Conservation (phyloP, 1,139 yeast genomes). For the Schwanniomyces etchellsii region DNA sequence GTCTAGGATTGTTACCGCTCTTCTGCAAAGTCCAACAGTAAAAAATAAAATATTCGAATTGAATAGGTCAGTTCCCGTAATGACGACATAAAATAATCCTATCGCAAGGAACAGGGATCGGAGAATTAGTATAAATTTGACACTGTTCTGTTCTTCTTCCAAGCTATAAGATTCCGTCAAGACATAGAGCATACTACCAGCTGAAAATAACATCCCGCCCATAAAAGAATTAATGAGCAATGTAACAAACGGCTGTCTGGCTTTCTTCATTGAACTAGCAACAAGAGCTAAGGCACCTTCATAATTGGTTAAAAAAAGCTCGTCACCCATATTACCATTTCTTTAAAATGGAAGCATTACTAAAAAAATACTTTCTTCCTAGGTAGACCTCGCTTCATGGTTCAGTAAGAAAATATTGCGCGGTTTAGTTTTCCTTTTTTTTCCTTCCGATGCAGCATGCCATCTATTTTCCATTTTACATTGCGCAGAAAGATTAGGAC, state of each 20-base stretch:
- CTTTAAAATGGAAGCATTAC: not conserved
- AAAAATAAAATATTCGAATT: constrained; percentile 69
- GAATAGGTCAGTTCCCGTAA: constrained; percentile 68
- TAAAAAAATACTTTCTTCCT: no score
- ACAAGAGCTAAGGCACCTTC: constrained; percentile 79
- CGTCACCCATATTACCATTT: not conserved
- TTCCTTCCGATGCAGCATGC: no score
- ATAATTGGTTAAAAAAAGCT: constrained; percentile 56
- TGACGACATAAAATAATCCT: constrained; percentile 67
- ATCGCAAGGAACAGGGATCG: constrained; percentile 61
- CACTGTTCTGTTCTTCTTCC: constrained; percentile 33
- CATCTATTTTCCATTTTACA: no score
- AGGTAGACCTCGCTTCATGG: no score
- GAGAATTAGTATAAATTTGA: constrained; percentile 47
- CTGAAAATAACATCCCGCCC: constrained; percentile 65
- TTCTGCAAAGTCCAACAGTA: constrained; percentile 59
- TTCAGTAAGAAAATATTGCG: no score
- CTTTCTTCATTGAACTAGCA: constrained; percentile 78
- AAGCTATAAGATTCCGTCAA: constrained; percentile 50
- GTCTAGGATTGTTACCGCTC: constrained; percentile 63
- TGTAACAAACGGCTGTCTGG: constrained; percentile 56
- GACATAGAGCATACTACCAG: constrained; percentile 70
- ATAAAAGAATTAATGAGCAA: constrained; percentile 56
- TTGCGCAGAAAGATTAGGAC: no score
- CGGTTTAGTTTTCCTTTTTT: no score